Conservation (phyloP, 2,329 filamentous ascomycete genomes). For the Colletotrichum karsti region DNA sequence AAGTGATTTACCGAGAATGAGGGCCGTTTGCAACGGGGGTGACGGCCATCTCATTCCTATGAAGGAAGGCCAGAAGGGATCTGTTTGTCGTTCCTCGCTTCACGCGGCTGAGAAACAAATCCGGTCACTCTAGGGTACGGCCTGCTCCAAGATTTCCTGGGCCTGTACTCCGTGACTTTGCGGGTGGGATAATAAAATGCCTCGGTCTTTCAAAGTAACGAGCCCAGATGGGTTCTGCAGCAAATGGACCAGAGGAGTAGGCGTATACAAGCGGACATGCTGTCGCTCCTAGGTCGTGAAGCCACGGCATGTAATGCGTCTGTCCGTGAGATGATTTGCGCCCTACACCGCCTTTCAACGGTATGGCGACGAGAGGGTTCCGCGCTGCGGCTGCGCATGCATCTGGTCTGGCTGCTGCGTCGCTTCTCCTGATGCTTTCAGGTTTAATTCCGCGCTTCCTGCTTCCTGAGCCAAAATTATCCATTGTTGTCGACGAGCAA, state of each 20-base stretch:
- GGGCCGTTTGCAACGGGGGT: neutral
- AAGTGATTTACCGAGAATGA: neutral
- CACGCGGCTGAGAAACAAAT: neutral
- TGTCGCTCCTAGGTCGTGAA: slow-evolving; percentile 2
- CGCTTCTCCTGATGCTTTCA: neutral
- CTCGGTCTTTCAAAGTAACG: neutral
- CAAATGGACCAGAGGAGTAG: slow-evolving; percentile 2
- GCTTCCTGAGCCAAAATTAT: neutral
- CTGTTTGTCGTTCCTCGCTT: slow-evolving; percentile 8
- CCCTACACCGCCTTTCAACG: slow-evolving; percentile 23
- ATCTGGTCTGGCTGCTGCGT: neutral
- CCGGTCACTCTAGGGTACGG: neutral
- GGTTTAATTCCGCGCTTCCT: neutral
- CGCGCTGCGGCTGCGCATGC: neutral
- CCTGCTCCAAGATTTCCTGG: neutral
- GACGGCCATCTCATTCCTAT: neutral
- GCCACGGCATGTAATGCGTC: slow-evolving; percentile 5
- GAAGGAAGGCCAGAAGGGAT: neutral
- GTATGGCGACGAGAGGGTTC: neutral
- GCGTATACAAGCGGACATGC: neutral
- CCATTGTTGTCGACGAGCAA: neutral
- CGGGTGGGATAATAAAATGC: slow-evolving; percentile 6
- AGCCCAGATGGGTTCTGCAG: neutral
- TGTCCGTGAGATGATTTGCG: neutral
- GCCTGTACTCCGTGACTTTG: neutral